phyloP scores from a whole-genome alignment of 441 rosid species.

The Bruguiera hainesii region DNA sequence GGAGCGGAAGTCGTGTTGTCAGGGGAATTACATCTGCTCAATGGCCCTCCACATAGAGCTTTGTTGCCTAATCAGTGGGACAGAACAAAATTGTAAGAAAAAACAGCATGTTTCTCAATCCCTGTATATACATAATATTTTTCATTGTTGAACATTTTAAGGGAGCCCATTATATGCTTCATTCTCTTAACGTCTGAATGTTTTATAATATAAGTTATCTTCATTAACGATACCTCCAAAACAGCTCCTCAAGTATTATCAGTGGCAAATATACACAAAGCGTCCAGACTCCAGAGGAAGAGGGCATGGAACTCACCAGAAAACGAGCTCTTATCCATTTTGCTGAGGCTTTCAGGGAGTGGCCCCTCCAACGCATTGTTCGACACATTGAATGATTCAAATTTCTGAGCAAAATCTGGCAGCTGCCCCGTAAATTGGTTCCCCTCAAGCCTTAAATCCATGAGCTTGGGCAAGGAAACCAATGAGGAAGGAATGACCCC shows the following conservation, averaged over 20 bases:
- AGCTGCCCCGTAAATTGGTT: conserved; percentile 54
- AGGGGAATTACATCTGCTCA: conserved; percentile 29
- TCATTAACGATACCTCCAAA: too few species aligned
- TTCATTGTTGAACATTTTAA: too few species aligned
- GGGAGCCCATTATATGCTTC: too few species aligned
- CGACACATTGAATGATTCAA: conserved; percentile 39
- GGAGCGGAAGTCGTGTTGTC: too few species aligned
- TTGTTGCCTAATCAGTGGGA: conserved; percentile 48
- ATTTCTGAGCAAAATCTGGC: conserved; percentile 43
- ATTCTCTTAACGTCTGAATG: too few species aligned
- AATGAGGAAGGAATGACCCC: conserved; percentile 63
- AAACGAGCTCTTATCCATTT: conserved; percentile 30
- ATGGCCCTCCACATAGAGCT: conserved; percentile 59
- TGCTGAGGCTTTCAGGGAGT: conserved; percentile 43
- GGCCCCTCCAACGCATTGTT: conserved; percentile 54
- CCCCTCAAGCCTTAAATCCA: conserved; percentile 52
- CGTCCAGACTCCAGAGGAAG: too few species aligned
- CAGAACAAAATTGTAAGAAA: background rate
- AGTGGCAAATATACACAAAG: too few species aligned
- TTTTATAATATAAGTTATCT: too few species aligned
- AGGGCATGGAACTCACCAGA: conserved; percentile 34
- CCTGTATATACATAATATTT: too few species aligned
- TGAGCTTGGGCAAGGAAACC: conserved; percentile 43
- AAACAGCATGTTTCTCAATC: too few species aligned
- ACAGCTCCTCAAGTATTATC: too few species aligned